These are phyloP conservation scores for Exophiala oligosperma DNA, from an alignment of 2,329 filamentous ascomycete species.

Conservation along the genomic window DNA sequence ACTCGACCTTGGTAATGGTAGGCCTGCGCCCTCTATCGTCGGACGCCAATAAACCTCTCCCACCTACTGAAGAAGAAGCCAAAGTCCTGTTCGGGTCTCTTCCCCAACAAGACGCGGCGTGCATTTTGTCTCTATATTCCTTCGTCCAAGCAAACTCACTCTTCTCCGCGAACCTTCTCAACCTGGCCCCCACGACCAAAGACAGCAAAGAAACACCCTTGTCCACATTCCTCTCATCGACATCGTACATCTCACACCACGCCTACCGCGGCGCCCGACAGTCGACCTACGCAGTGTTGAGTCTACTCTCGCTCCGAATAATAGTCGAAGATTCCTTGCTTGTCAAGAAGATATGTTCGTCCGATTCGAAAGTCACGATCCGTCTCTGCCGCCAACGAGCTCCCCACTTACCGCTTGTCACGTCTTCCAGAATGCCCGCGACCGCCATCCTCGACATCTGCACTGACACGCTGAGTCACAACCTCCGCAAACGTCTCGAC, in stretches of 20 bases:
- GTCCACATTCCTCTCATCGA: conserved; percentile 78
- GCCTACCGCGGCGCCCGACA: conserved; percentile 79
- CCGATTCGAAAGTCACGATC: conserved; percentile 71
- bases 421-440: conserved; percentile 70
- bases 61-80: conserved; percentile 71
- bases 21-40: conserved; percentile 76
- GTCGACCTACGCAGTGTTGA: conserved; percentile 80
- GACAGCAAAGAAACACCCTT: conserved; percentile 73
- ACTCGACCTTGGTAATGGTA: conserved; percentile 77
- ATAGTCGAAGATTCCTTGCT: conserved; percentile 81
- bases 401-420: conserved; percentile 76
- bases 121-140: conserved; percentile 85
- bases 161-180: conserved; percentile 81
- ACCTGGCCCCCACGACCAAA: conserved; percentile 51
- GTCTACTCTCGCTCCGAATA: conserved; percentile 79
- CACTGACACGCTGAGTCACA: conserved; percentile 91
- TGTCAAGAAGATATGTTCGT: conserved; percentile 80
- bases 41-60: conserved; percentile 60
- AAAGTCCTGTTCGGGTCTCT: conserved; percentile 78
- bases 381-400: conserved; percentile 87
- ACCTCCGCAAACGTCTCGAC: conserved; percentile 81
- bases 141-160: conserved; percentile 94
- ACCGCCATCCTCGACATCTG: conserved; percentile 80
- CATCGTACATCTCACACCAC: conserved; percentile 91
- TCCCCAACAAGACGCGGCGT: conserved; percentile 76